A percentile compares a stretch with the other conserved stretches of the same genome.
Conservation (phyloP, 139 green algal genomes). For the Coelastrella sp. region DNA sequence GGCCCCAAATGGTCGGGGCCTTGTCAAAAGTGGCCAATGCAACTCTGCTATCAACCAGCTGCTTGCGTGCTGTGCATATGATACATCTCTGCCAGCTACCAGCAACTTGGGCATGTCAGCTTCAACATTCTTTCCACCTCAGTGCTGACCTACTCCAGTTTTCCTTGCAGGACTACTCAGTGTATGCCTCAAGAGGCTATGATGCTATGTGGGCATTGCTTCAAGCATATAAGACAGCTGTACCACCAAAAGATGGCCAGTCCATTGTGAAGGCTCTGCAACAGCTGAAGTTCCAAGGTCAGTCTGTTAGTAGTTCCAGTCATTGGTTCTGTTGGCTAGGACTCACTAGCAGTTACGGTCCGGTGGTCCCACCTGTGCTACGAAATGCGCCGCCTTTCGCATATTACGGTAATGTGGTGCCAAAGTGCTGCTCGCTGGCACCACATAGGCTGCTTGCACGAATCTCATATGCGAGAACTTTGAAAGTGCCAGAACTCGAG, state of each 20-base stretch:
- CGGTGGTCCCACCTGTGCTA: background rate
- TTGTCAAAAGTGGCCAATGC: too few relatives aligned
- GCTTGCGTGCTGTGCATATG: too few relatives aligned
- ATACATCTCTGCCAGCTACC: too few relatives aligned
- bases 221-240: background rate
- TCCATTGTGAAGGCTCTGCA: background rate
- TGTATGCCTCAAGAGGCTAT: slow-evolving; percentile 9
- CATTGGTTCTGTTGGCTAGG: background rate
- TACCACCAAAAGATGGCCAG: background rate
- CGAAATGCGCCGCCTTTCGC: too few relatives aligned
- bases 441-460: too few relatives aligned
- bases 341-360: background rate
- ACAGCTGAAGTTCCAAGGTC: slow-evolving; percentile 5
- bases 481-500: too few relatives aligned
- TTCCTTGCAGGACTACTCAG: background rate
- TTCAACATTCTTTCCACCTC: background rate
- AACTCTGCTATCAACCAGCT: too few relatives aligned
- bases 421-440: too few relatives aligned
- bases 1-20: too few relatives aligned
- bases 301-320: background rate
- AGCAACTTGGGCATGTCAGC: background rate
- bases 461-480: too few relatives aligned
- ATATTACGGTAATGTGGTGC: too few relatives aligned
- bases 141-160: background rate
- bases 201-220: slow-evolving; percentile 18